Evolutionary conservation across 495 filamentous ascomycete genomes (phyloP).

Genomic region (Podospora conica): DNA sequence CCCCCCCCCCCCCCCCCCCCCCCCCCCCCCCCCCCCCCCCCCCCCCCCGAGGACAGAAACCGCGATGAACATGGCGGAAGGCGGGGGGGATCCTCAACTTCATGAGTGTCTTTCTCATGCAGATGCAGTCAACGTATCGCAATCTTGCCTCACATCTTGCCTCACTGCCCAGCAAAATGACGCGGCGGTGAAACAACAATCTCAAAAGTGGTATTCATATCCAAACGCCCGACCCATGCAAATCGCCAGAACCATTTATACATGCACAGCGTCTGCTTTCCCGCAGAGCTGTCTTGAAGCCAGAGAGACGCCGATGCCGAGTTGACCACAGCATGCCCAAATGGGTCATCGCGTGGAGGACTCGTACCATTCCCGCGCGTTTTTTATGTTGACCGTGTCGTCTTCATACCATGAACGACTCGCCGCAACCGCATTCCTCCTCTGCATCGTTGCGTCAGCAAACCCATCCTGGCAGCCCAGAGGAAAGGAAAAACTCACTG

Average conservation of each 20-base stretch:
- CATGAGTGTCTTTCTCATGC: no score
- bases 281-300: neutral
- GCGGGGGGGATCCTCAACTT: no score
- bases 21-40: no score
- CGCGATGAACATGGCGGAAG: no score
- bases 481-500: conserved; percentile 56
- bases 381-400: neutral
- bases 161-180: neutral
- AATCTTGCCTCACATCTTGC: no score
- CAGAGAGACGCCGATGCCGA: neutral
- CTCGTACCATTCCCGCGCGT: neutral
- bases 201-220: neutral
- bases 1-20: no score
- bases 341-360: neutral
- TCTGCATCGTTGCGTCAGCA: conserved; percentile 46
- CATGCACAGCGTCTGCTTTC: neutral
- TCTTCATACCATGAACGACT: conserved; percentile 81
- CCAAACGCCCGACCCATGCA: neutral
- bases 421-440: conserved; percentile 94
- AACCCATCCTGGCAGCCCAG: neutral
- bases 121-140: no score
- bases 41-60: no score
- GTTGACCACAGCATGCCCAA: neutral
- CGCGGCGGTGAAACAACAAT: neutral
- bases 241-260: neutral